phyloP scores from a whole-genome alignment of 192 early-diverging fungal genomes.

The Pecoramyces ruminantium region DNA sequence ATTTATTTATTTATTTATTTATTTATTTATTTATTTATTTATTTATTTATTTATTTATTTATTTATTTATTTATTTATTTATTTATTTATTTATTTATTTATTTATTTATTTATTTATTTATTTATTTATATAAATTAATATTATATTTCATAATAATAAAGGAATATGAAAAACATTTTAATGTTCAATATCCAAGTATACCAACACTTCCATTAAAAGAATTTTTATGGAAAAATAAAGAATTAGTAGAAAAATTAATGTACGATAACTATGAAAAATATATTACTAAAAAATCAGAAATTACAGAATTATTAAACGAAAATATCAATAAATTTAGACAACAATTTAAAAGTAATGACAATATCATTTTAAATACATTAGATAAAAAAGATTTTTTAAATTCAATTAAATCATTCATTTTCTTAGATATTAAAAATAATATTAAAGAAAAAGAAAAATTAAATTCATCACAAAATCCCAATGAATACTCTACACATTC shows the following conservation, averaged over 20 bases:
- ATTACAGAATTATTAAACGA: neutral
- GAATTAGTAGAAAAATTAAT: neutral
- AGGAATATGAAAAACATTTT: neutral
- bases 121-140: neutral
- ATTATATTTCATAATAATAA: too few relatives aligned
- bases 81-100: neutral
- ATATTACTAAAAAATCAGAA: neutral
- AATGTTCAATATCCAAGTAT: neutral
- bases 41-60: neutral
- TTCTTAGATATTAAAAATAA: neutral
- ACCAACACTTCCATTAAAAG: neutral
- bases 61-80: too few relatives aligned
- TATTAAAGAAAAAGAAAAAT: neutral
- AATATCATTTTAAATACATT: neutral
- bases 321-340: neutral
- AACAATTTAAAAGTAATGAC: neutral
- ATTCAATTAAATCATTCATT: neutral
- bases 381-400: neutral
- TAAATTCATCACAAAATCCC: neutral
- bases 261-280: neutral
- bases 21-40: neutral
- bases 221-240: neutral
- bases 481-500: neutral
- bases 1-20: neutral
- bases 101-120: neutral